phyloP scores from a whole-genome alignment of 73 alveolate genomes.

The Paramecium octaurelia region DNA sequence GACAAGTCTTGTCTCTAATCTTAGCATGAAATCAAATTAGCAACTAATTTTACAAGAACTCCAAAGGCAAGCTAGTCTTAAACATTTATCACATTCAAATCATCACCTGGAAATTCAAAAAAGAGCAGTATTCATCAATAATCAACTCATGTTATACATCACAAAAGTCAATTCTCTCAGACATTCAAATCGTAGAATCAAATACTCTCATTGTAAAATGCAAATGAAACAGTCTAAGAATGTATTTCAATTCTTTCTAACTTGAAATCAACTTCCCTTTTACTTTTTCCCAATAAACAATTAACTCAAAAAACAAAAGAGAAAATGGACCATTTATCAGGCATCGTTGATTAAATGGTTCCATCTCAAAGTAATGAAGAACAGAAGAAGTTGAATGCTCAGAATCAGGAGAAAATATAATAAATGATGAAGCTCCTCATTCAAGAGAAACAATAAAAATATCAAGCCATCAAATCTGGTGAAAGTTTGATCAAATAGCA shows the following conservation, averaged over 20 bases:
- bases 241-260: not conserved
- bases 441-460: not conserved
- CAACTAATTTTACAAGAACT: not conserved
- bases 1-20: not conserved
- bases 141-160: not conserved
- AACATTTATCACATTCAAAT: not conserved
- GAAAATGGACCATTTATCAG: not conserved
- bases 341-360: not conserved
- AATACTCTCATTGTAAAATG: not conserved
- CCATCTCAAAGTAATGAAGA: not conserved
- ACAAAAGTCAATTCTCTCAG: not conserved
- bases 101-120: not conserved
- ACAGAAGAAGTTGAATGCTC: not conserved
- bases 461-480: not conserved
- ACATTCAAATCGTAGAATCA: not conserved
- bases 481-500: not conserved
- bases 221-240: not conserved
- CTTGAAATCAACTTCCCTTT: not conserved
- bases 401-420: not conserved
- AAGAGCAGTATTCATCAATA: not conserved
- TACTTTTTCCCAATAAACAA: not conserved
- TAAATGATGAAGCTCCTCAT: not conserved
- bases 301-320: not conserved
- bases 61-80: not conserved
- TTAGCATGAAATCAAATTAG: not conserved